Base-by-base conservation (phyloP, 257 asterid genomes). In the Ocimum tenuiflorum region DNA sequence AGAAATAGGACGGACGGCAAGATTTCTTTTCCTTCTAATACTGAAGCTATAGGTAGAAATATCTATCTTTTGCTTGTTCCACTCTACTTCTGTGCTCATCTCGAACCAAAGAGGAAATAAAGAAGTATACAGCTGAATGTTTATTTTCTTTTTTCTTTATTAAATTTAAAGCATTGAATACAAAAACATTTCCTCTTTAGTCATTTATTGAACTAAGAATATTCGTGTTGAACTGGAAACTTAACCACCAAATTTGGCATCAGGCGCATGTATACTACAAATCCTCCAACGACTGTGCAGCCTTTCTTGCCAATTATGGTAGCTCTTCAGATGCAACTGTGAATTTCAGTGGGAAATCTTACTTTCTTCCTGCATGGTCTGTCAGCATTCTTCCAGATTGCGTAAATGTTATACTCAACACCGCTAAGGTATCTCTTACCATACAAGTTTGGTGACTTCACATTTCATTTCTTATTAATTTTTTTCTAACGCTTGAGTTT, bases 311-410 rank as follows among this genome's bases (percentile, higher is more conserved):
- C 14, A 88, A 88, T 67, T 84, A 75, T 48, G 95, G 71, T 39
- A 81, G 68, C 85, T 77, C 79, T 58, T 73, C 75, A 2, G 86
- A 82, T 75, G 89, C 86, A 68, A 81, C 67, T 49, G 89, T 86
- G 67, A 65, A 63, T 59, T 86, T 88, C 77, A 84, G 79, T 35
- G 94, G 96, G 24, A 76, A 73, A 35, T 81, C 83, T 18, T 88
- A 86, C 69, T 78, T 79, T 9, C 86, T 88, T 72, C 91, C 91
- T 73, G 94, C 96, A 51, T 88, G 96, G 96, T 88, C 96, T 69
- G 96, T 88, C 51, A 86, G 96, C 85, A 86, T 88, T 69, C 96
- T 88, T 79, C 96, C 96, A 0, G 94, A 88, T 68, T 88, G 94
- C 36, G 68, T 52, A 68, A 86, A 84, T 54, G 96, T 82, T 19